Evolutionary conservation across 805 yeast species (phyloP).

Genomic region (Metschnikowia proteae): DNA sequence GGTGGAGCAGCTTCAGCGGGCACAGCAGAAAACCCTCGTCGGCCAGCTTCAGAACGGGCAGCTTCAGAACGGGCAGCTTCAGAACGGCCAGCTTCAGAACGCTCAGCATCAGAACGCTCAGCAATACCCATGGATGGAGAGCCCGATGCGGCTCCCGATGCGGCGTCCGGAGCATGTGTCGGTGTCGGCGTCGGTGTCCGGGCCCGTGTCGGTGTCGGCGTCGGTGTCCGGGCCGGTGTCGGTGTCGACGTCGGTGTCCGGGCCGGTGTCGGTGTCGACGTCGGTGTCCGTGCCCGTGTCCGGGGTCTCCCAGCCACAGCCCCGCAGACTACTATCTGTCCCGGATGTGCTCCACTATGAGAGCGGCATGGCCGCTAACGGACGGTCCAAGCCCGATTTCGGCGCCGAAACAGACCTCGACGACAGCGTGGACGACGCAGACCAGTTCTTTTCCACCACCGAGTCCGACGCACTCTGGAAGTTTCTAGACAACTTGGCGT

Average conservation of each 20-base stretch:
- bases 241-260: not conserved
- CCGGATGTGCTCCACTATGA: not conserved
- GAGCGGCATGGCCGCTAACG: not conserved
- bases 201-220: not conserved
- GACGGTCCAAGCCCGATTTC: not conserved
- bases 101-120: too few relatives aligned
- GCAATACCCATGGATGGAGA: too few relatives aligned
- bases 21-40: constrained; percentile 21
- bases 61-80: constrained; percentile 29
- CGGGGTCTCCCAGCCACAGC: not conserved
- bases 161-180: not conserved
- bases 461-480: constrained; percentile 29
- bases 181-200: not conserved
- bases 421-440: constrained; percentile 13
- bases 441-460: constrained; percentile 19
- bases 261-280: not conserved
- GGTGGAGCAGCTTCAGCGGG: constrained; percentile 37
- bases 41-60: constrained; percentile 9
- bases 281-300: not conserved
- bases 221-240: not conserved
- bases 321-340: not conserved
- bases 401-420: not conserved
- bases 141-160: too few relatives aligned
- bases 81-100: too few relatives aligned
- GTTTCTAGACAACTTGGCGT: constrained; percentile 40